Evolutionary conservation across 352 stramenopile genomes (phyloP), one percentile per base, ranked within the genome.

Genomic region (Phytophthora pisi): DNA sequence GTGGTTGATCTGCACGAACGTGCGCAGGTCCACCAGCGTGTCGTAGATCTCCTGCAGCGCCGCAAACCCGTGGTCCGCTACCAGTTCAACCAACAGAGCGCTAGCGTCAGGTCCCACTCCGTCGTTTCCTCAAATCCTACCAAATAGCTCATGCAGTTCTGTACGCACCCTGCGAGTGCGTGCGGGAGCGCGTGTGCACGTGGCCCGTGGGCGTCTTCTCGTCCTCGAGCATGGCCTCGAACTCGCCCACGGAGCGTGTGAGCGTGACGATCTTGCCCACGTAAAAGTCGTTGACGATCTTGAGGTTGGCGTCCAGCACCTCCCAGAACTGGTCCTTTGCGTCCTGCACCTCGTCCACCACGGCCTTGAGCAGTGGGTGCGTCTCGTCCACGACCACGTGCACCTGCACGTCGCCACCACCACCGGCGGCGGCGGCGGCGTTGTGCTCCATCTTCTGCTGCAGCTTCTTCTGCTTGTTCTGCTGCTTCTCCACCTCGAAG

Each of bases 1-100:
- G 74, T 93, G 82, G 74, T 98, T 98, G 51, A 97, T 94, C 64
- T 96, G 84, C 43, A 97, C 90, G 62, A 95, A 98, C 40, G 78
- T 93, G n/a, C 88, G 82, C 50, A 98, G 64, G 43, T 96, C 90
- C 64, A 96, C 85, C 31, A 97, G 69, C 60, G 91, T 92, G 56
- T 97, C 89, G 60, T 97, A 97, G 52, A 96, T 89, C 30, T 97
- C 88, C 59, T 96, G 88, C 24, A 98, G 65, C 53, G 74, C 87
- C 30, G 86, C 79, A 75, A 95, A 96, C 2, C 86, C 84, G 40
- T 90, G 84, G 47, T 95, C 86, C 66, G 57, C 66, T 78, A 51
- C 23, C 42, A 3, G 10, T 36, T 34, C 3, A 24, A 76, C 6
- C 24, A 62, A 40, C 34, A 72, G 60, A 26, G 24, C 24, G 42